Evolutionary conservation across 208 protist genomes (phyloP).

Genomic region (Leptomonas pyrrhocoris): DNA sequence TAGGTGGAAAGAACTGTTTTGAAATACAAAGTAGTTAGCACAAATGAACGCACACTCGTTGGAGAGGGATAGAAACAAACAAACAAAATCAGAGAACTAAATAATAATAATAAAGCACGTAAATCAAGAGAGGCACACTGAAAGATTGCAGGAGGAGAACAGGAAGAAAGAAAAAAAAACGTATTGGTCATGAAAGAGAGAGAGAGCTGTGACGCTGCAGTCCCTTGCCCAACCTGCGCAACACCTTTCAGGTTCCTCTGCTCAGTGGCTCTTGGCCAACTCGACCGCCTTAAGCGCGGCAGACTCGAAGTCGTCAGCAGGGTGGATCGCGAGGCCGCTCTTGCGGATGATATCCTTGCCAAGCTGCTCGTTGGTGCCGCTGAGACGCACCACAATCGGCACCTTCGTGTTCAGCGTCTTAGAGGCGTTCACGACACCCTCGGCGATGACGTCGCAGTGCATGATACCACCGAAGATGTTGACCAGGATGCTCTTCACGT

Average conservation of each 20-base stretch:
- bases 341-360: slow-evolving; percentile 95
- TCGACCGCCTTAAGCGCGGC: slow-evolving; percentile 80
- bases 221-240: no score
- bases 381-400: slow-evolving; percentile 95
- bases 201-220: background rate
- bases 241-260: no score
- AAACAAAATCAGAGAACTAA: slow-evolving; percentile 15
- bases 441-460: slow-evolving; percentile 98
- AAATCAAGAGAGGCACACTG: slow-evolving; percentile 2
- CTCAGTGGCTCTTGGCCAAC: slow-evolving; percentile 38
- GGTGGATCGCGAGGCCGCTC: slow-evolving; percentile 81
- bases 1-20: no score
- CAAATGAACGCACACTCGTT: background rate
- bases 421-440: slow-evolving; percentile 95
- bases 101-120: background rate
- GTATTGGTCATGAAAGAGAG: background rate
- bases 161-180: slow-evolving; percentile 18
- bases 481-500: slow-evolving; percentile 97
- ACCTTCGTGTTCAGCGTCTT: slow-evolving; percentile 88
- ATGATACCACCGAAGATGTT: slow-evolving; percentile 99
- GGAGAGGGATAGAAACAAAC: background rate
- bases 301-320: slow-evolving; percentile 85
- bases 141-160: slow-evolving; percentile 3
- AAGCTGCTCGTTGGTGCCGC: slow-evolving; percentile 95
- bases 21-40: no score